Base-by-base conservation (phyloP, 176 grass and related monocot genomes). In the Oropetium thomaeum region DNA sequence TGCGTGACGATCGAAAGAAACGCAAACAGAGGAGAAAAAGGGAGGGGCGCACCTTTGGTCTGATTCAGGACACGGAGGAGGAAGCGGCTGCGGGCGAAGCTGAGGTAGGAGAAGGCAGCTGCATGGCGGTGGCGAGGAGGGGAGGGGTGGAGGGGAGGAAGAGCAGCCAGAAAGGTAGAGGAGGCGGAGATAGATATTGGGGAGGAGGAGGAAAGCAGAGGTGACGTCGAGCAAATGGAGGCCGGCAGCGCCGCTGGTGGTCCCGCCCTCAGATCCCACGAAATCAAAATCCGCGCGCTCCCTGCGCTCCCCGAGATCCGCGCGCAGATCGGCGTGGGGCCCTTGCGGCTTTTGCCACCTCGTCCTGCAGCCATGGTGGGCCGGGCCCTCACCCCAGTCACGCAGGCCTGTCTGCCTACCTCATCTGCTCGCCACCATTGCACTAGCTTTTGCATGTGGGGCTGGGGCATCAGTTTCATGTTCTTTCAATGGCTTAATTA, bases 241-340 rank as follows among this genome's bases (percentile, higher is more conserved):
- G 83, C 81, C 76, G 61, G 80, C n/a, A 82, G 74, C 10, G 20
- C 48, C 59, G 22, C 14, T 60, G 45, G 14, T 39, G 84, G 70
- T 62, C 52, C 17, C 64, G 8, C 42, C 69, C 74, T 12, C 16
- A 25, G 25, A 51, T 37, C 48, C 72, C 61, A 74, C 67, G 38
- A 89, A 44, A 93, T 93, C 90, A 87, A 93, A 93, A 93, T 77
- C 87, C 80, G 22, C 22, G 34, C 83, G 67, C 83, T 60, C 20
- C 69, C 68, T 67, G 45, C 8, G 32, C 60, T 52, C 39, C 17
- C 37, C 32, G 58, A 73, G 61, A 75, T 84, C 81, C 45, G 20
- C 15, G 2, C 14, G 13, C 55, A 65, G 75, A 68, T 81, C 70
- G 5, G 29, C 65, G 13, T 67, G 40, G 65, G 20, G 2, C 61